phyloP scores from a whole-genome alignment of 78 protist genomes.

The Pigoraptor vietnamica region DNA sequence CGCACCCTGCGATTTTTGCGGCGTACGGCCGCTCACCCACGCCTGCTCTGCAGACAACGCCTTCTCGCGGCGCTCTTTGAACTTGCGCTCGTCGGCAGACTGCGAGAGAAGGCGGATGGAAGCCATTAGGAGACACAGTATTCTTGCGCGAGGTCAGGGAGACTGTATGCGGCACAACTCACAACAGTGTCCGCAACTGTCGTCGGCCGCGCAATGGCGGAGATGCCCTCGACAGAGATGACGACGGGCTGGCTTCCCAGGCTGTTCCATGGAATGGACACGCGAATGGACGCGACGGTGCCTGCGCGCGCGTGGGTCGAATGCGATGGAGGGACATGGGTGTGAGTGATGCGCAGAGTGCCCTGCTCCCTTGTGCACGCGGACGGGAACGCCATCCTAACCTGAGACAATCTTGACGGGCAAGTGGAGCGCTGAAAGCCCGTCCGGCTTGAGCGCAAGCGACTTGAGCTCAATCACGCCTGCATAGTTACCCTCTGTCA shows the following conservation, averaged over 20 bases:
- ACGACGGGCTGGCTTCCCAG: not conserved
- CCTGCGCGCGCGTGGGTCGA: not conserved
- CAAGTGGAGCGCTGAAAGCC: not conserved
- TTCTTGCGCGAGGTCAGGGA: not conserved
- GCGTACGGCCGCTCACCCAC: not conserved
- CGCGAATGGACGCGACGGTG: not conserved
- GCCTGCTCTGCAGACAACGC: not conserved
- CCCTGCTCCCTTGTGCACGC: too few relatives aligned
- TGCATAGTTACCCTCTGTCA: not conserved
- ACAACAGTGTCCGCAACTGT: not conserved
- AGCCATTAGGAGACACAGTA: too few relatives aligned
- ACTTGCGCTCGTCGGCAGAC: not conserved
- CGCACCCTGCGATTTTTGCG: not conserved
- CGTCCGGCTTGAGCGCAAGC: not conserved
- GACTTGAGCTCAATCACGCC: not conserved
- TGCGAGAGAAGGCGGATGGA: too few relatives aligned
- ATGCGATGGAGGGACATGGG: not conserved
- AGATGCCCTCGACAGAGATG: not conserved
- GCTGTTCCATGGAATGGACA: not conserved
- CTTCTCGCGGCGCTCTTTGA: not conserved
- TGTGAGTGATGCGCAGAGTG: not conserved
- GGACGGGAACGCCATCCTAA: not conserved
- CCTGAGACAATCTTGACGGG: not conserved
- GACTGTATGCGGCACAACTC: not conserved
- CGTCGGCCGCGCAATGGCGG: not conserved